Conservation (phyloP, 2,329 filamentous ascomycete species). For the Paraconiothyrium brasiliense region DNA sequence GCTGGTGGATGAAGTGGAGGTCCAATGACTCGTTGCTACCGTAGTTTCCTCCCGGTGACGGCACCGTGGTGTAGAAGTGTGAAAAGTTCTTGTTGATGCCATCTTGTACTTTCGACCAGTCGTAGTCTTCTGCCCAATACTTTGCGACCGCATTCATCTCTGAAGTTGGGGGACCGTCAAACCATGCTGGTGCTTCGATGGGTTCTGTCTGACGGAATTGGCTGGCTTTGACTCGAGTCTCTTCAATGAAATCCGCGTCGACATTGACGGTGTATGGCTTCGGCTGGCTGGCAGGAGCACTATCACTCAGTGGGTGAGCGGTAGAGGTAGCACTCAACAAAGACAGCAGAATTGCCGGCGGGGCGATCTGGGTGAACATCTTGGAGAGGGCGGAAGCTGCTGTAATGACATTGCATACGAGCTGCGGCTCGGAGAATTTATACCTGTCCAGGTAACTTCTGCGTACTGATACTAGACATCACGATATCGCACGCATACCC, state of each 20-base stretch:
- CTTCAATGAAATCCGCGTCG: conserved; percentile 15
- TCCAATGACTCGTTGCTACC: background rate
- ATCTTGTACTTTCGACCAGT: conserved; percentile 17
- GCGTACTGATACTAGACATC: background rate
- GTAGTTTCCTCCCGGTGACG: conserved; percentile 12
- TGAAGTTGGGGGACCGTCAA: conserved; percentile 14
- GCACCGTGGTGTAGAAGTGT: conserved; percentile 19
- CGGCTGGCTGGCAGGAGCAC: background rate
- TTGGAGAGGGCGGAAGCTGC: background rate
- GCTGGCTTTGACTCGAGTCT: conserved; percentile 9
- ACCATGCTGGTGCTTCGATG: conserved; percentile 16
- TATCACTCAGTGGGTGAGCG: conserved; percentile 3
- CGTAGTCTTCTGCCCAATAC: conserved; percentile 23
- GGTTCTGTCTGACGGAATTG: conserved; percentile 9
- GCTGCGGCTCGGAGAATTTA: background rate
- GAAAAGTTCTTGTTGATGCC: conserved; percentile 23
- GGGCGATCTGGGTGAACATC: conserved; percentile 4
- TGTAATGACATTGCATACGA: background rate
- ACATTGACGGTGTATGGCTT: conserved; percentile 14
- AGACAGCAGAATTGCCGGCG: background rate
- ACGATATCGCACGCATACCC: background rate
- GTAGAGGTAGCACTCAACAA: background rate
- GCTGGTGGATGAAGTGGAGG: conserved; percentile 68
- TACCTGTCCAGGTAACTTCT: background rate
- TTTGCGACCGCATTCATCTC: conserved; percentile 10